phyloP scores from a whole-genome alignment of 2,329 filamentous ascomycete genomes.

The Botrytis pseudocinerea region DNA sequence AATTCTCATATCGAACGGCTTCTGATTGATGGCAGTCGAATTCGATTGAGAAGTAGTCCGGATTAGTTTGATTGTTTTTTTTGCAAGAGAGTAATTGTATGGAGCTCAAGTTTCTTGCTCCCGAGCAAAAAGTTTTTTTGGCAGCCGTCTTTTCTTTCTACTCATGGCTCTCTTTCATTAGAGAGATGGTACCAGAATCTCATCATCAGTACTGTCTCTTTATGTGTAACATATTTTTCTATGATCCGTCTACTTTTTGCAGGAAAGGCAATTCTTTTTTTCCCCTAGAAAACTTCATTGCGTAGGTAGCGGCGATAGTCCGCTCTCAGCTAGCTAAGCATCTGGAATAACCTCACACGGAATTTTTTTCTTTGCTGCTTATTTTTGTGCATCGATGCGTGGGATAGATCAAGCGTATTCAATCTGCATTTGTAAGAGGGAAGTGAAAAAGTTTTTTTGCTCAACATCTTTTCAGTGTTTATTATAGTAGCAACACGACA shows the following conservation, averaged over 20 bases:
- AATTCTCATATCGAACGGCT: background rate
- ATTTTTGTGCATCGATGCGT: background rate
- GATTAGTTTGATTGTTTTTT: fast-evolving
- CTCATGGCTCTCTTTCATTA: background rate
- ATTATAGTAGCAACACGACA: too few species aligned
- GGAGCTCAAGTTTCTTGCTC: background rate
- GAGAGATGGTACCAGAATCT: background rate
- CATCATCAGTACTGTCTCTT: background rate
- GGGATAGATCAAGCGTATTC: too few species aligned
- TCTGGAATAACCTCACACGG: too few species aligned
- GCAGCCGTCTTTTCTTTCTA: background rate
- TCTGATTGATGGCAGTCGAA: background rate
- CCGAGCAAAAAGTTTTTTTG: background rate
- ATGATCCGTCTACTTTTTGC: too few species aligned
- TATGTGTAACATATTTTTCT: too few species aligned
- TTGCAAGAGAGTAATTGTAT: background rate
- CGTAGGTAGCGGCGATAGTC: too few species aligned
- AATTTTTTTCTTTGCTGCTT: background rate
- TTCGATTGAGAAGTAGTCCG: background rate
- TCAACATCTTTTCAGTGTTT: too few species aligned
- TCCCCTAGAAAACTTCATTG: too few species aligned
- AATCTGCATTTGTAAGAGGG: too few species aligned
- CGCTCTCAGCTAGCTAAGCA: background rate
- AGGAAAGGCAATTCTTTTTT: too few species aligned
- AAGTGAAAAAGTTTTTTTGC: too few species aligned